Evolutionary conservation across 768 basidiomycete species (phyloP).

Genomic region (Tubosaeta brunneosetosa): DNA sequence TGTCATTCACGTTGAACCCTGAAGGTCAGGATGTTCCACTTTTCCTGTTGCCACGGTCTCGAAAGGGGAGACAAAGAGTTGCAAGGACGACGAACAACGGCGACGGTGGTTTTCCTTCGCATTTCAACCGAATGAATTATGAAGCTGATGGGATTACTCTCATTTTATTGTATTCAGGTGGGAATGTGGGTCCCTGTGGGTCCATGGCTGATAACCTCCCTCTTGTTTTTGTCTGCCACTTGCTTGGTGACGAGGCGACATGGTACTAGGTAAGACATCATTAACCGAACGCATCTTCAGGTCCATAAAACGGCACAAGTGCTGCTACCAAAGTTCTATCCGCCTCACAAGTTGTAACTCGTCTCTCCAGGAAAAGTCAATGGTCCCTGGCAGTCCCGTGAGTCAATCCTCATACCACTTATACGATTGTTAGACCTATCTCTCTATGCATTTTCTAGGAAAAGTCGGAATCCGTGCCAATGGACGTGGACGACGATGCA

Average conservation of each 20-base stretch:
- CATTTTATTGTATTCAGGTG: slow-evolving; percentile 16
- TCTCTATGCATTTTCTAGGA: slow-evolving; percentile 1
- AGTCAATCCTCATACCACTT: slow-evolving; percentile 1
- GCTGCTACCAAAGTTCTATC: neutral
- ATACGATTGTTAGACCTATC: neutral
- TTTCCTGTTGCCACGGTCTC: slow-evolving; percentile 1
- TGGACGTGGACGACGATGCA: slow-evolving; percentile 11
- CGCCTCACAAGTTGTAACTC: neutral
- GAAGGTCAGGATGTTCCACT: neutral
- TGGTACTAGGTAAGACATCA: neutral
- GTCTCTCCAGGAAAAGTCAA: neutral
- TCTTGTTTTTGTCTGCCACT: slow-evolving; percentile 15
- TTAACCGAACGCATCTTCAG: slow-evolving; percentile 4
- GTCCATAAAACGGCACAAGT: slow-evolving; percentile 15
- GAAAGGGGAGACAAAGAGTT: slow-evolving; percentile 9
- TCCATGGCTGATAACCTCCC: slow-evolving; percentile 4
- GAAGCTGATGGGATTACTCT: neutral
- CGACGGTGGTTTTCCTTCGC: neutral
- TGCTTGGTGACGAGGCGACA: slow-evolving; percentile 11
- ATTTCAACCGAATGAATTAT: neutral
- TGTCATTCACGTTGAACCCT: neutral
- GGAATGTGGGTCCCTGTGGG: slow-evolving; percentile 22
- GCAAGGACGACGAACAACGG: slow-evolving; percentile 4
- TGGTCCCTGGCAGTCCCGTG: slow-evolving; percentile 15
- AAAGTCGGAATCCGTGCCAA: slow-evolving; percentile 2